A percentile compares a stretch with the other conserved stretches of the same genome.
Conservation (phyloP, 441 rosid species). For the Sinapis alba region DNA sequence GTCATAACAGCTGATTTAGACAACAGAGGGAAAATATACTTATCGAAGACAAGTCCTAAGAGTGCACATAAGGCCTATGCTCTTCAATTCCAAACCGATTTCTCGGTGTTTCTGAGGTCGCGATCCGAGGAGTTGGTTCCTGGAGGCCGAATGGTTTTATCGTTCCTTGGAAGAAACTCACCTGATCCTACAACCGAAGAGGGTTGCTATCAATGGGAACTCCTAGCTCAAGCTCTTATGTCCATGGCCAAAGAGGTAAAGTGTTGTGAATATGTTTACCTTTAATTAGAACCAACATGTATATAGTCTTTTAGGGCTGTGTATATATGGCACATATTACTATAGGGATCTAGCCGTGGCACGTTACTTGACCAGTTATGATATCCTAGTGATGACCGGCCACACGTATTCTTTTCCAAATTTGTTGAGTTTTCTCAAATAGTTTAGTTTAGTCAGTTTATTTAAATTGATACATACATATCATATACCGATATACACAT, state of each 20-base stretch:
- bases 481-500: not conserved
- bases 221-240: slow-evolving; percentile 45
- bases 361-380: slow-evolving; percentile 22
- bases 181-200: slow-evolving; percentile 40
- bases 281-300: slow-evolving; percentile 18
- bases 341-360: slow-evolving; percentile 6
- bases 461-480: slow-evolving; percentile 7
- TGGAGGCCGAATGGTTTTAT: slow-evolving; percentile 45
- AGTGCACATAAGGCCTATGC: slow-evolving; percentile 36
- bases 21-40: slow-evolving; percentile 38
- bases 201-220: slow-evolving; percentile 44
- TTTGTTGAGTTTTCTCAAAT: slow-evolving; percentile 5
- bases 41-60: slow-evolving; percentile 42
- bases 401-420: slow-evolving; percentile 18
- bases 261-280: slow-evolving; percentile 17
- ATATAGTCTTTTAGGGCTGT: not conserved
- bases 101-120: slow-evolving; percentile 32
- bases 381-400: slow-evolving; percentile 7
- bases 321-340: slow-evolving; percentile 17
- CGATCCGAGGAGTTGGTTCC: slow-evolving; percentile 40
- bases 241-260: slow-evolving; percentile 44
- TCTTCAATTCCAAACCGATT: slow-evolving; percentile 41
- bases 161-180: slow-evolving; percentile 39
- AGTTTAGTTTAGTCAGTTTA: not conserved
- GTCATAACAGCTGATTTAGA: slow-evolving; percentile 17